Base-by-base conservation (phyloP, 1,284 basidiomycete species). In the Testicularia cyperi region DNA sequence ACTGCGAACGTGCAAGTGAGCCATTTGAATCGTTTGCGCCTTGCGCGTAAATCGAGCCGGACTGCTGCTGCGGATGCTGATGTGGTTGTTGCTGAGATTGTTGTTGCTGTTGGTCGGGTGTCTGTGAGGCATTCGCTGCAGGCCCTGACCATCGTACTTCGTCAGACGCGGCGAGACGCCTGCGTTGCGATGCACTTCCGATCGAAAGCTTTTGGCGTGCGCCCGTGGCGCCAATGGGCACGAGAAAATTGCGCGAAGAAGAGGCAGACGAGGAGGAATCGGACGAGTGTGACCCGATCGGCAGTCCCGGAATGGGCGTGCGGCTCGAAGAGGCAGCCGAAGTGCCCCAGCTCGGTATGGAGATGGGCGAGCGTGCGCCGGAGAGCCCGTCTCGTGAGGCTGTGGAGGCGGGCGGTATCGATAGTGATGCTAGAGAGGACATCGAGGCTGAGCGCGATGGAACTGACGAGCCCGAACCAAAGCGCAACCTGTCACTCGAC, bases 121-220 rank as follows among this genome's bases (percentile, higher is more conserved):
- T n/a, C n/a, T n/a, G n/a, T n/a, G n/a, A n/a, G n/a, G n/a, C n/a
- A n/a, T n/a, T n/a, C n/a, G n/a, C n/a, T n/a, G n/a, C n/a, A n/a
- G n/a, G n/a, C n/a, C n/a, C 9, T 20, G 28, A 35, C 41, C 47
- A 48, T 13, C 34, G 33, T 8, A 36, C 47, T 15, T 65, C 56
- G 21, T 64, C 55, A 3, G 65, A 48, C 5, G 29, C 47, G 8
- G 48, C 46, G 4, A 57, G 34, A 22, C 51, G 54, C 6, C 65
- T 51, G 19, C 55, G 42, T 38, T 70, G 66, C 4, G 60, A 57
- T 2, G 70, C 65, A 16, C 45, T 68, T 8, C 54, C 42, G 30
- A 72, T 68, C 25, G 53, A 66, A 14, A 72, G 55, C 45, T 66
- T 70, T 21, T 70, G 68, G n/a, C 68, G 41, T 8, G 70, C 70